Percentiles rank a stretch among this genome's conserved stretches.
phyloP scores from a whole-genome alignment of 2,329 filamentous ascomycete species.

The Xylariaceae sp. region DNA sequence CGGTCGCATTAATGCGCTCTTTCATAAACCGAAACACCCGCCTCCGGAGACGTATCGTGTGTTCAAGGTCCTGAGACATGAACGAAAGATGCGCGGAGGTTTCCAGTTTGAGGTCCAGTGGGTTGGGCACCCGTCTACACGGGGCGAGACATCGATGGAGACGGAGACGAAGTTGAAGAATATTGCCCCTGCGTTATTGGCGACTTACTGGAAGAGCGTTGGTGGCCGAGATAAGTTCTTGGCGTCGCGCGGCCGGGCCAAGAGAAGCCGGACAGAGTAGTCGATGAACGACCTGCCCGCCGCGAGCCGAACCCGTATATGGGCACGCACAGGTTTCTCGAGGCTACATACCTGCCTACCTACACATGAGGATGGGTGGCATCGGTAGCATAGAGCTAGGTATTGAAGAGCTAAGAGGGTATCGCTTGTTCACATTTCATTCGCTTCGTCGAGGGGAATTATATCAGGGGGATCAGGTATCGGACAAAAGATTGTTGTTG shows the following conservation, averaged over 20 bases:
- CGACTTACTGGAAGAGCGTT: conserved; percentile 29
- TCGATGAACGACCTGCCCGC: background rate
- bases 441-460: background rate
- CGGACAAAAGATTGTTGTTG: too few relatives aligned
- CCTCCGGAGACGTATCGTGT: conserved; percentile 28
- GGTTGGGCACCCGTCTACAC: conserved; percentile 30
- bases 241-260: conserved; percentile 26
- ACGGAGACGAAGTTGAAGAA: conserved; percentile 29
- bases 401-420: conserved; percentile 4
- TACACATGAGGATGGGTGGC: background rate
- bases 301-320: background rate
- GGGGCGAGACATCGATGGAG: conserved; percentile 28
- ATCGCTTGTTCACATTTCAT: background rate
- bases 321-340: background rate
- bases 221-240: conserved; percentile 28
- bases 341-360: conserved; percentile 1
- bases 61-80: conserved; percentile 28
- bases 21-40: conserved; percentile 25
- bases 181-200: conserved; percentile 22
- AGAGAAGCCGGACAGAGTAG: conserved; percentile 19
- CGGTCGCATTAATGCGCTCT: conserved; percentile 29
- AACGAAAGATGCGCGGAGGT: conserved; percentile 25
- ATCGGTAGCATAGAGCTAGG: conserved; percentile 13
- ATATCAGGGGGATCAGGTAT: too few relatives aligned
- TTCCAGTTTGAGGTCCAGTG: conserved; percentile 32